Conservation (phyloP, 1,139 yeast genomes). For the Martiniozyma asiatica region DNA sequence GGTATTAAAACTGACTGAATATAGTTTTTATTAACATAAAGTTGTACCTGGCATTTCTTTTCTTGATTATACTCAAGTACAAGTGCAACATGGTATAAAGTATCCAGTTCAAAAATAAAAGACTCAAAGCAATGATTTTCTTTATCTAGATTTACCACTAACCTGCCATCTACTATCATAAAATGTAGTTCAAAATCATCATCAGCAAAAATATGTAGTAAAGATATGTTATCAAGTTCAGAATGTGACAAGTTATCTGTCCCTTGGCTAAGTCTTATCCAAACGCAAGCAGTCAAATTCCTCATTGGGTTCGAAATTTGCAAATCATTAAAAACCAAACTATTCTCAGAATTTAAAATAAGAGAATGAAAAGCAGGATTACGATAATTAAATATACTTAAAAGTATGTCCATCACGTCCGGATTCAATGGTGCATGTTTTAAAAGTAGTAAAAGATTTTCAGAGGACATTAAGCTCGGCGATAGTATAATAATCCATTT, state of each 20-base stretch:
- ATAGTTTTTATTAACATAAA: conserved; percentile 25
- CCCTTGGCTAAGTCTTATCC: conserved; percentile 6
- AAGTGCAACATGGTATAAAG: conserved; percentile 19
- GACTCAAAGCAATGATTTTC: conserved; percentile 15
- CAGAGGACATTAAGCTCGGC: no score
- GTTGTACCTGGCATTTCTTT: conserved; percentile 18
- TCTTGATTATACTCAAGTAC: conserved; percentile 15
- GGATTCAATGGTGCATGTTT: no score
- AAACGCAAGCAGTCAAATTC: conserved; percentile 4
- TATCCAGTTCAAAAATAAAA: conserved; percentile 17
- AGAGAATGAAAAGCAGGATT: not conserved
- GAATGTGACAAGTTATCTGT: no score
- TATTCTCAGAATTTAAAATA: not conserved
- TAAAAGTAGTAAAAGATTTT: no score
- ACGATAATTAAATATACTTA: no score
- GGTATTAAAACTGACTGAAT: conserved; percentile 24
- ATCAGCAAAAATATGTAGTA: no score
- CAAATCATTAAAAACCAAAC: conserved; percentile 1
- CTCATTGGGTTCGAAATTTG: not conserved
- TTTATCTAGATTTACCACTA: conserved; percentile 1
- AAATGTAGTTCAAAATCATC: not conserved
- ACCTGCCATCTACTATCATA: conserved; percentile 1
- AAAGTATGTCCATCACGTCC: no score
- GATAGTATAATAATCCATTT: no score
- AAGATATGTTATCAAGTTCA: no score